Percentiles rank a stretch among this genome's conserved stretches.
Evolutionary conservation across 2,329 filamentous ascomycete species (phyloP).

Genomic region (Colletotrichum sublineola): DNA sequence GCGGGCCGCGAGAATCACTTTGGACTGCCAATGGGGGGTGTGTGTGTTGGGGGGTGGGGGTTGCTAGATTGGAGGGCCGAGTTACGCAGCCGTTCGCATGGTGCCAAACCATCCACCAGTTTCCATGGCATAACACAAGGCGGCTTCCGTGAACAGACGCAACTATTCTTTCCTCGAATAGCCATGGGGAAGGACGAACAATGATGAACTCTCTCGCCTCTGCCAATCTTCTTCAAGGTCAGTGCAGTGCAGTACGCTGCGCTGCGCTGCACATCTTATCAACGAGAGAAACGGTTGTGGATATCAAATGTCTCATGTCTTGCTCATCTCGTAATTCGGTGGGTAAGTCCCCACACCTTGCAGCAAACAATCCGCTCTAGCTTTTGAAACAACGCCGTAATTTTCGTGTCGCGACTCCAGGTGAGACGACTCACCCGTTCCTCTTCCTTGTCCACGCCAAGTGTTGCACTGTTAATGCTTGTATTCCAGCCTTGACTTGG

Average conservation of each 20-base stretch:
- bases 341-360: not conserved
- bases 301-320: constrained; percentile 26
- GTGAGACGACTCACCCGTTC: not conserved
- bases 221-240: not conserved
- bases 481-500: not conserved
- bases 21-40: not conserved
- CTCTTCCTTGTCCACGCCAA: not conserved
- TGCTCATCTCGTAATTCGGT: constrained; percentile 7
- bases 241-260: not conserved
- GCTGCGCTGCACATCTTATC: not conserved
- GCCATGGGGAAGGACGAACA: not conserved
- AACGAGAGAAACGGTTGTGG: not conserved
- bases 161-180: not conserved
- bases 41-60: not conserved
- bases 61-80: not conserved
- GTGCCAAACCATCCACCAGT: not conserved
- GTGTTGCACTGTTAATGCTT: not conserved
- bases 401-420: constrained; percentile 11
- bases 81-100: not conserved
- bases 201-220: not conserved
- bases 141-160: not conserved
- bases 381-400: constrained; percentile 15
- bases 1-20: constrained; percentile 14
- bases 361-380: constrained; percentile 20
- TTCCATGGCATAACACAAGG: not conserved